phyloP scores from a whole-genome alignment of 257 asterid species.

The Voacanga thouarsii region DNA sequence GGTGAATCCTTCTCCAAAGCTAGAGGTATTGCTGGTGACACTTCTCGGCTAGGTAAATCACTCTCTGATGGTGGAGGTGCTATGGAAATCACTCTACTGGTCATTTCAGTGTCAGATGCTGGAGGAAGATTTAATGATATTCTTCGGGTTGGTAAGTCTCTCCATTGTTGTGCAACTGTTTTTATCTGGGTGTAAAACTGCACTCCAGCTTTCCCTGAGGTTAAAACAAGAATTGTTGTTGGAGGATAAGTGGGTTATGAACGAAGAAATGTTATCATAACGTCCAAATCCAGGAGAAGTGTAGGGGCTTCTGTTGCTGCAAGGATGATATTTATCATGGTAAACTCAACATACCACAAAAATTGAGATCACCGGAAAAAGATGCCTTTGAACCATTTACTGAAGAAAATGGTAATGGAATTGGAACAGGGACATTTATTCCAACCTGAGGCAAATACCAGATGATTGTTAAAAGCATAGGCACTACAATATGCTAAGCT shows the following conservation, averaged over 20 bases:
- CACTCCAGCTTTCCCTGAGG: conserved; percentile 39
- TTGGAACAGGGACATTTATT: conserved; percentile 37
- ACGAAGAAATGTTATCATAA: background rate
- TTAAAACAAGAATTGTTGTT: background rate
- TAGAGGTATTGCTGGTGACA: conserved; percentile 23
- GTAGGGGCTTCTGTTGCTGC: background rate
- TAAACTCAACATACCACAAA: conserved; percentile 30
- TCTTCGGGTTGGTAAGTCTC: conserved; percentile 37
- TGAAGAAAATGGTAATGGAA: conserved; percentile 31
- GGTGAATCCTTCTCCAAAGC: conserved; percentile 20
- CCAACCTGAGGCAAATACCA: conserved; percentile 32
- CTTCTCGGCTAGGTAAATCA: conserved; percentile 22
- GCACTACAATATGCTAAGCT: background rate
- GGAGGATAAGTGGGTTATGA: background rate
- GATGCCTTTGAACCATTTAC: conserved; percentile 31
- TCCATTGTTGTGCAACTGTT: conserved; percentile 39
- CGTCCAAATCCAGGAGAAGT: background rate
- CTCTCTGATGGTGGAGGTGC: conserved; percentile 20
- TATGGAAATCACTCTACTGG: conserved; percentile 23
- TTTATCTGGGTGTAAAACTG: conserved; percentile 37
- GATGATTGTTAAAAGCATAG: conserved; percentile 4
- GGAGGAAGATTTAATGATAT: conserved; percentile 27
- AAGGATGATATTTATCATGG: background rate
- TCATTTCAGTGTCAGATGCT: conserved; percentile 26
- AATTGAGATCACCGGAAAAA: conserved; percentile 38